These are phyloP conservation scores for Daedaleopsis nitida DNA, from an alignment of 768 basidiomycete genomes.

Conservation along the genomic window DNA sequence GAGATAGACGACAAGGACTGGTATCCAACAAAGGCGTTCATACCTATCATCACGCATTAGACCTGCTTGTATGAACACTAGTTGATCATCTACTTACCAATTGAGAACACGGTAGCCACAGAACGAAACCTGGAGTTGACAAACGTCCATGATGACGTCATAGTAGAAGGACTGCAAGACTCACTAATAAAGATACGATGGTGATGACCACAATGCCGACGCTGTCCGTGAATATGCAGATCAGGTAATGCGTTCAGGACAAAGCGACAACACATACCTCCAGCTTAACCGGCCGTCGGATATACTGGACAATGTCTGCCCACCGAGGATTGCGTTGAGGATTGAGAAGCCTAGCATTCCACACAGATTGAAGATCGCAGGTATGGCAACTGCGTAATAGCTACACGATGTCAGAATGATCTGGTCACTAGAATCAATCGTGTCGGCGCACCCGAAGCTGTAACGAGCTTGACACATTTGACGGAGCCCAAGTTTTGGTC, in stretches of 20 bases:
- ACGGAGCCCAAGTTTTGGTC: constrained; percentile 76
- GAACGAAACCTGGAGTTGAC: constrained; percentile 51
- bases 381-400: constrained; percentile 53
- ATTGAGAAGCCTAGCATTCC: constrained; percentile 58
- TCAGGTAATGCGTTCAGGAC: background rate
- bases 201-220: constrained; percentile 84
- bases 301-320: constrained; percentile 59
- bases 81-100: constrained; percentile 37
- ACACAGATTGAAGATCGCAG: constrained; percentile 50
- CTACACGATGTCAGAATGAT: constrained; percentile 35
- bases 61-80: background rate
- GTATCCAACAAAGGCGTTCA: constrained; percentile 76
- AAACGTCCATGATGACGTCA: background rate
- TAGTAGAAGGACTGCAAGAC: constrained; percentile 20
- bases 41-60: constrained; percentile 48
- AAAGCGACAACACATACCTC: constrained; percentile 38
- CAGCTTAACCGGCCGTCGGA: constrained; percentile 49
- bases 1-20: constrained; percentile 71
- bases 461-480: constrained; percentile 80
- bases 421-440: constrained; percentile 27
- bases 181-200: constrained; percentile 61
- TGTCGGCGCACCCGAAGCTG: constrained; percentile 49
- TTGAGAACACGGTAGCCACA: constrained; percentile 67
- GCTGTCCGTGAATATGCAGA: constrained; percentile 34
- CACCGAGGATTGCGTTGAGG: constrained; percentile 62